Conservation (phyloP, 2,329 filamentous ascomycete species). For the Phyllosticta citriasiana region DNA sequence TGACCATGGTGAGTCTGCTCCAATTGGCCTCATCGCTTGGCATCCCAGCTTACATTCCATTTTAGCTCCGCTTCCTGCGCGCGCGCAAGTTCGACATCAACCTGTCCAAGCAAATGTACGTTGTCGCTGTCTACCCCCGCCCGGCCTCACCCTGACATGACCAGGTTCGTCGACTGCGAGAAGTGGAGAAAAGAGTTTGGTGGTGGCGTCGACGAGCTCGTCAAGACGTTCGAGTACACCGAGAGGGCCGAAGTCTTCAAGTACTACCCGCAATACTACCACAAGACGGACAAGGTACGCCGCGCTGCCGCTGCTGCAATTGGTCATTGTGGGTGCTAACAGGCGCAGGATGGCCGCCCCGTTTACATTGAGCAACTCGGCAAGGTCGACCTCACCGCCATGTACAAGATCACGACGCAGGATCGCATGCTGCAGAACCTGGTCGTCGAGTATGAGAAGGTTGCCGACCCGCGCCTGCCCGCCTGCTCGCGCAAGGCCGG, state of each 20-base stretch:
- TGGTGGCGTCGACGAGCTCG: conserved; percentile 62
- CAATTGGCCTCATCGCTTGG: background rate
- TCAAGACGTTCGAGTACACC: conserved; percentile 73
- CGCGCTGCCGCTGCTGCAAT: background rate
- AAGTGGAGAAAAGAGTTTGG: conserved; percentile 83
- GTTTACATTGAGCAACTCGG: conserved; percentile 96
- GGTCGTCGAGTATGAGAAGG: conserved; percentile 94
- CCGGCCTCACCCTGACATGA: conserved; percentile 17
- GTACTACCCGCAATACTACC: conserved; percentile 98
- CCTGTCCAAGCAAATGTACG: conserved; percentile 78
- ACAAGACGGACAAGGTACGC: conserved; percentile 76
- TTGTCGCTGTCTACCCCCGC: conserved; percentile 6
- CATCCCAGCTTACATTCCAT: conserved; percentile 12
- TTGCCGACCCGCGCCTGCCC: conserved; percentile 84
- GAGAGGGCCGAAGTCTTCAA: conserved; percentile 77
- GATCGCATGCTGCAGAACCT: conserved; percentile 96
- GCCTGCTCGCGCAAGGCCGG: conserved; percentile 90
- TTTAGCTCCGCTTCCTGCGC: conserved; percentile 75
- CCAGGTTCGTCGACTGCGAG: conserved; percentile 82
- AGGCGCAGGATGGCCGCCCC: conserved; percentile 73
- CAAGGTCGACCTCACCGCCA: conserved; percentile 78
- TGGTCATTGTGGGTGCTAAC: background rate
- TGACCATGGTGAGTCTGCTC: conserved; percentile 62
- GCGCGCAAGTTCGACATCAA: conserved; percentile 92
- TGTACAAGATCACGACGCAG: conserved; percentile 85